Evolutionary conservation across 306 rosid species (phyloP), one percentile per base, ranked within the genome.

Genomic region (Cercis canadensis): DNA sequence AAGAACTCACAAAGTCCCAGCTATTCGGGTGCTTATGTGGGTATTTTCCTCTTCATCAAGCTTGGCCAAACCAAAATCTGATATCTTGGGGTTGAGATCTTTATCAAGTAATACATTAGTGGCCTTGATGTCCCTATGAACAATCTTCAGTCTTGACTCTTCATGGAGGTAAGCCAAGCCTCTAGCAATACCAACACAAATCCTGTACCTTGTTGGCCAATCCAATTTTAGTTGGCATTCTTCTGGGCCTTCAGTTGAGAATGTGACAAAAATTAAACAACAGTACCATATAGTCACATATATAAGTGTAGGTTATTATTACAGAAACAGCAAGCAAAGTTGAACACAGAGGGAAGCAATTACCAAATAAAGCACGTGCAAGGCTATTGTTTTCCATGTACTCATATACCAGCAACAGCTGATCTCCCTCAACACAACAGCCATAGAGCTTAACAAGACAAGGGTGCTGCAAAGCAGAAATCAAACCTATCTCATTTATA

Each of bases 151-250:
- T 71, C 87, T 83, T 4, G 97, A 92, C 17, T 92, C 97, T 66
- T 85, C 97, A 67, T 92, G 96, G 31, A 92, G 97, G 75, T 73
- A 87, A 55, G 93, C 86, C 70, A 92, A 76, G 16, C 95, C 96
- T 67, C 53, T 92, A 7, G 88, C 95, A 55, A 89, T 80, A 45
- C 96, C 90, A 39, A 86, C 3, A 11, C 92, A 92, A 10, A 92
- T 92, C 46, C 19, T 83, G n/a, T 66, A 77, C 76, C 96, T 87
- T 49, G 87, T 87, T 4, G 76, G 29, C 98, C 92, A 92, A 80
- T 85, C 83, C 65, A 92, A 45, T 34, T 76, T 72, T 68, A 82
- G 32, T 45, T 49, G 67, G 24, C 21, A 7, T 37, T 73, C 75
- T 43, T 40, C 75, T 16, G 37, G n/a, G 41, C 76, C 86, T 85